Conservation (phyloP, 2,329 filamentous ascomycete species). For the Phialemonium atrogriseum region DNA sequence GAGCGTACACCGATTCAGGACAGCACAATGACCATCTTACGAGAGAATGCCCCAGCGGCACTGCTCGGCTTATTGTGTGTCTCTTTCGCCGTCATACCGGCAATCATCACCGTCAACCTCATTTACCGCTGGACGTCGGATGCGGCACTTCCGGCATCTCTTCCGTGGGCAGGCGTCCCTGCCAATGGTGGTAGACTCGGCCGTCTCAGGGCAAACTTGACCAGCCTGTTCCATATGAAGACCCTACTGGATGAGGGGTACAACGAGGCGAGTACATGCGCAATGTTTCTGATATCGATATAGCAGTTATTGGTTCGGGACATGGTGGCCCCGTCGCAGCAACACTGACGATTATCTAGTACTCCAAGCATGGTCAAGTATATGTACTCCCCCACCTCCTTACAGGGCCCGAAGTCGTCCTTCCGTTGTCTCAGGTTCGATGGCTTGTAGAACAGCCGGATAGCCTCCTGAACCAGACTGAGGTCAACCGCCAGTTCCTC, state of each 20-base stretch:
- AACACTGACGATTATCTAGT: too few relatives aligned
- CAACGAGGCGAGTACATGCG: constrained; percentile 13
- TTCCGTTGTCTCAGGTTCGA: constrained; percentile 18
- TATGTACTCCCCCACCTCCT: constrained; percentile 24
- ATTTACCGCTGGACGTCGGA: constrained; percentile 16
- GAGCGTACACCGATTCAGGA: too few relatives aligned
- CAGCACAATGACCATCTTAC: constrained; percentile 4
- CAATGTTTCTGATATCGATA: too few relatives aligned
- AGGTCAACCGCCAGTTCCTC: constrained; percentile 24
- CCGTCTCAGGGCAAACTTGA: constrained; percentile 18
- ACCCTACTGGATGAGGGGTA: constrained; percentile 20
- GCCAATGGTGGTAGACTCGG: constrained; percentile 5
- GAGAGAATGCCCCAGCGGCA: neutral
- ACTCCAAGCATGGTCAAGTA: constrained; percentile 18
- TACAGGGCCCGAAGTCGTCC: constrained; percentile 23
- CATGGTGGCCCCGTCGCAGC: too few relatives aligned
- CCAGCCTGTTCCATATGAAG: constrained; percentile 17
- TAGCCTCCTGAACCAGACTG: constrained; percentile 21
- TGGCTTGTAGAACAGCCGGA: constrained; percentile 25
- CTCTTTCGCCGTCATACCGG: constrained; percentile 3
- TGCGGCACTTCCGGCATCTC: constrained; percentile 12
- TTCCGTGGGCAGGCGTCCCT: constrained; percentile 19
- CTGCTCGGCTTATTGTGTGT: neutral
- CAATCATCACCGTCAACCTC: constrained; percentile 12
- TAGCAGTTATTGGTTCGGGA: too few relatives aligned